Percentiles rank a stretch among this genome's conserved stretches.
Conservation (phyloP, 2,329 filamentous ascomycete genomes). For the Penicillium palitans region DNA sequence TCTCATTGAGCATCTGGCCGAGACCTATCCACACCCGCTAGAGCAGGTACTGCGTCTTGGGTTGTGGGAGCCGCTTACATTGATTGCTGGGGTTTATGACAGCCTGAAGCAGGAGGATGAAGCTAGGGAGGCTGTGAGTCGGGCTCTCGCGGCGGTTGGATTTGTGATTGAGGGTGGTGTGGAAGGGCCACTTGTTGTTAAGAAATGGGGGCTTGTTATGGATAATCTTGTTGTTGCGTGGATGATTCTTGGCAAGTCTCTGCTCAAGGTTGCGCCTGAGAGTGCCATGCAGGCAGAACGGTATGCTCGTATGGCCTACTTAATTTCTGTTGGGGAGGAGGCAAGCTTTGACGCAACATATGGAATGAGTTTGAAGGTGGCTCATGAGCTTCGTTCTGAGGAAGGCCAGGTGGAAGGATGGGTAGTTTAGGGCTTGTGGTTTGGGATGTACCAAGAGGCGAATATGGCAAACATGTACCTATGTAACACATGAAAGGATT, state of each 20-base stretch:
- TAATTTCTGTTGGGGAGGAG: constrained; percentile 38
- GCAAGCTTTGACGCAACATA: constrained; percentile 30
- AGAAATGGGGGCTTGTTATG: constrained; percentile 33
- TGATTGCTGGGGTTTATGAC: background rate
- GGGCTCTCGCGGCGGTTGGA: constrained; percentile 1
- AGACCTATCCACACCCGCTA: background rate
- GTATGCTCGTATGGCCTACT: constrained; percentile 37
- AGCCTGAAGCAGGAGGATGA: background rate
- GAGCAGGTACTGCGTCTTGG: background rate
- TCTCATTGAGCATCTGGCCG: background rate
- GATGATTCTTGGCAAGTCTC: constrained; percentile 28
- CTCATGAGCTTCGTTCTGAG: background rate
- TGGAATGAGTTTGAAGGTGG: constrained; percentile 9
- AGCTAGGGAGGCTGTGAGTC: background rate
- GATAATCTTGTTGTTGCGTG: constrained; percentile 31
- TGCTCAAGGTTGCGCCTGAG: constrained; percentile 20
- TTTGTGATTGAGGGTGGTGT: background rate
- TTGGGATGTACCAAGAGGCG: background rate
- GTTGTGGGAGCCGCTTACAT: background rate
- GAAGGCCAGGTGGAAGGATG: background rate
- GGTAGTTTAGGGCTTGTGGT: background rate
- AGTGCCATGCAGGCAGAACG: constrained; percentile 25
- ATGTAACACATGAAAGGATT: background rate
- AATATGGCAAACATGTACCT: background rate
- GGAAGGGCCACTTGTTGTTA: background rate